Conservation (phyloP, 2,329 filamentous ascomycete species). For the Plenodomus biglobosus region DNA sequence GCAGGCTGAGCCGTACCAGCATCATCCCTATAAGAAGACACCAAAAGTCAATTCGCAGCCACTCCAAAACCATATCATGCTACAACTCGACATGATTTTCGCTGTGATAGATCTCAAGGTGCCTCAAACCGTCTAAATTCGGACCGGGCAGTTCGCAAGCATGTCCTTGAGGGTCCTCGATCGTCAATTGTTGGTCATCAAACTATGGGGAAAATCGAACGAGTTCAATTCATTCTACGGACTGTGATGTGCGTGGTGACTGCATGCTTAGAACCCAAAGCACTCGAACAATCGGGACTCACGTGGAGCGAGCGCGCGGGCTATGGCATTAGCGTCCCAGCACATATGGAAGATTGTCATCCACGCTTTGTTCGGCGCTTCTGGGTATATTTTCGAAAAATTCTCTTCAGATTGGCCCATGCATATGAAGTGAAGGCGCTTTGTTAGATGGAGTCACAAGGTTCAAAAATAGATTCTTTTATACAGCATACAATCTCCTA, state of each 20-base stretch:
- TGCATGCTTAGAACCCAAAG: not conserved
- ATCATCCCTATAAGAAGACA: slow-evolving; percentile 1
- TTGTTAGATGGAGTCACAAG: too few species aligned
- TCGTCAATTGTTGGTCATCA: not conserved
- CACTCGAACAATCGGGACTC: not conserved
- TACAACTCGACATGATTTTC: not conserved
- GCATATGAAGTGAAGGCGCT: too few species aligned
- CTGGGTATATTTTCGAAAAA: not conserved
- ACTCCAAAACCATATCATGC: not conserved
- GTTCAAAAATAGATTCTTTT: too few species aligned
- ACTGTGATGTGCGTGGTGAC: not conserved
- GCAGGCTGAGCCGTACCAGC: slow-evolving; percentile 25
- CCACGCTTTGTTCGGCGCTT: not conserved
- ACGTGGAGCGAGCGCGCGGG: too few species aligned
- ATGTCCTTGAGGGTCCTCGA: not conserved
- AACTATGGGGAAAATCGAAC: not conserved
- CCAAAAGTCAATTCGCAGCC: slow-evolving; percentile 1
- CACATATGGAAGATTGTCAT: not conserved
- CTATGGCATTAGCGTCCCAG: not conserved
- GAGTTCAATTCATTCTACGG: not conserved
- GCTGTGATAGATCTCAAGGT: not conserved
- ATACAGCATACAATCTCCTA: too few species aligned
- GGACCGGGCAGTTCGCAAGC: not conserved
- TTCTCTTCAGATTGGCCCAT: not conserved
- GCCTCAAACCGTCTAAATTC: not conserved